Evolutionary conservation across 176 grass and related monocot species (phyloP).

Genomic region (Aechmea fasciata): DNA sequence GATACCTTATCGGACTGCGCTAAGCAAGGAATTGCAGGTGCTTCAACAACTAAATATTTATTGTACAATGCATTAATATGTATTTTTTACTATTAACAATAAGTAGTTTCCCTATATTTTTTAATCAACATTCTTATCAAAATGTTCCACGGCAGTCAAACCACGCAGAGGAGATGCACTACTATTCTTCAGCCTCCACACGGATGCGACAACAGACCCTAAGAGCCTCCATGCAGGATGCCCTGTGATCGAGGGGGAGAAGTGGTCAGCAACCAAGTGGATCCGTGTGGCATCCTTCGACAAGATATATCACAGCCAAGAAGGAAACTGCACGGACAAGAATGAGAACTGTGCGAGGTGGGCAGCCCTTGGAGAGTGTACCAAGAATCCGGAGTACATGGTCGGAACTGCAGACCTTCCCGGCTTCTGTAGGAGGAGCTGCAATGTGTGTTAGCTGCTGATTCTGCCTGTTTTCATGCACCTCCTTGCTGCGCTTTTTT

Average conservation of each 20-base stretch:
- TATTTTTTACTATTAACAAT: neutral
- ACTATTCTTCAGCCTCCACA: conserved; percentile 85
- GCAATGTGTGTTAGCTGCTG: conserved; percentile 51
- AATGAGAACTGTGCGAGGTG: conserved; percentile 58
- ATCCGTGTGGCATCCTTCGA: conserved; percentile 70
- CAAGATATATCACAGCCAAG: conserved; percentile 38
- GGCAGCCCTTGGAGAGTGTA: conserved; percentile 72
- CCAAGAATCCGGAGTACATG: conserved; percentile 84
- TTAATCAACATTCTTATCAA: too few relatives aligned
- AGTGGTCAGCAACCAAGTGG: conserved; percentile 94
- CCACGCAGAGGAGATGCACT: conserved; percentile 75
- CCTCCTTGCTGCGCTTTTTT: too few relatives aligned
- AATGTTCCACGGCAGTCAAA: conserved; percentile 41
- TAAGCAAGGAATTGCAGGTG: conserved; percentile 68
- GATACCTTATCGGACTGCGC: conserved; percentile 71
- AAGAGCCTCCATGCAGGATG: conserved; percentile 81
- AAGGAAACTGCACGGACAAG: conserved; percentile 62
- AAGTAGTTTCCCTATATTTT: neutral
- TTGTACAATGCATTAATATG: neutral
- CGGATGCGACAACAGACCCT: conserved; percentile 50
- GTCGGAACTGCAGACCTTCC: conserved; percentile 40
- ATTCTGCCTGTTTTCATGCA: neutral
- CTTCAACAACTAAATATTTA: neutral
- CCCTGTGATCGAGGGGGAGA: conserved; percentile 69
- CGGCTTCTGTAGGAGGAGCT: conserved; percentile 76